A percentile compares a stretch with the other conserved stretches of the same genome.
phyloP scores from a whole-genome alignment of 768 basidiomycete species.

The Postia placenta region DNA sequence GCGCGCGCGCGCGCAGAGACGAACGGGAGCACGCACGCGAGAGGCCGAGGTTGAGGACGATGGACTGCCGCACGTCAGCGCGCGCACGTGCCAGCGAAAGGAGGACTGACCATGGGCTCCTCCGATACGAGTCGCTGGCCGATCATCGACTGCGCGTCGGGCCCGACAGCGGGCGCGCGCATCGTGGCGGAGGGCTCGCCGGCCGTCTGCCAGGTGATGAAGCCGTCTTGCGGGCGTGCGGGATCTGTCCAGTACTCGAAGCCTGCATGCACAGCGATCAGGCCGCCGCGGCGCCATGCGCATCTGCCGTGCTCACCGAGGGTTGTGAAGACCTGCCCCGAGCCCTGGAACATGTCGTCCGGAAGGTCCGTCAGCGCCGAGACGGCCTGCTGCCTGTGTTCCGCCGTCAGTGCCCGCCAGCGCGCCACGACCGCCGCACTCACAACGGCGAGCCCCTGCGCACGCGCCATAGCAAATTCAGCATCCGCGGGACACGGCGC shows the following conservation, averaged over 20 bases:
- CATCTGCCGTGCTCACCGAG: constrained; percentile 32
- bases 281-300: background rate
- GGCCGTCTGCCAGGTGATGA: constrained; percentile 71
- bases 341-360: constrained; percentile 51
- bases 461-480: background rate
- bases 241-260: constrained; percentile 75
- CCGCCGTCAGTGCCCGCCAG: background rate
- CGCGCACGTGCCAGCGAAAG: background rate
- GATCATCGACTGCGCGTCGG: constrained; percentile 45
- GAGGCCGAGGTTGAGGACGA: constrained; percentile 59
- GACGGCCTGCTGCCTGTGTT: constrained; percentile 39
- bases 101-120: constrained; percentile 40
- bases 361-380: constrained; percentile 43
- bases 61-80: constrained; percentile 24
- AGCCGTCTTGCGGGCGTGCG: constrained; percentile 45
- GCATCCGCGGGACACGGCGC: constrained; percentile 6
- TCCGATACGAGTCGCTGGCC: constrained; percentile 52
- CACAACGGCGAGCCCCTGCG: background rate
- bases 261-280: constrained; percentile 28
- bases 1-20: background rate
- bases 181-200: constrained; percentile 45
- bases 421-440: background rate
- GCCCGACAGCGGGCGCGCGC: constrained; percentile 48
- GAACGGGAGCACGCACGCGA: constrained; percentile 33
- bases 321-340: constrained; percentile 43